Percentiles rank a stretch among this genome's conserved stretches.
Conservation (phyloP, 176 grass and related monocot genomes). For the Cocos nucifera region DNA sequence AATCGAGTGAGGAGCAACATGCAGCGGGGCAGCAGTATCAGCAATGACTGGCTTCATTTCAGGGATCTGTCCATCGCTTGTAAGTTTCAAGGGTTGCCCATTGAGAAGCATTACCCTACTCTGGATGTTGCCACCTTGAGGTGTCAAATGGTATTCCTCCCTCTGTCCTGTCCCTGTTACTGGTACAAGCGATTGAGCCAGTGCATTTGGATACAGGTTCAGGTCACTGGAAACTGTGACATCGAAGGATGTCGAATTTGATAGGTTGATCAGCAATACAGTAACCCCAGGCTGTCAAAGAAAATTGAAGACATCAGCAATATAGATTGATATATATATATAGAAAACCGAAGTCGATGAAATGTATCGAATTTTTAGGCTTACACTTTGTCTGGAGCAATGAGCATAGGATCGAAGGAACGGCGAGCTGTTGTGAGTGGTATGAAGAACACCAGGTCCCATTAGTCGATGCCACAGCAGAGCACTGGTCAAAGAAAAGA, state of each 20-base stretch:
- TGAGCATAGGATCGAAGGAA: conserved; percentile 52
- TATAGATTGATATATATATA: neutral
- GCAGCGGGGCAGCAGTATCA: conserved; percentile 18
- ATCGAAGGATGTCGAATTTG: conserved; percentile 41
- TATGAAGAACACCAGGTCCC: conserved; percentile 34
- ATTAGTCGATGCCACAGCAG: conserved; percentile 48
- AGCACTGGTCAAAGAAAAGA: conserved; percentile 20
- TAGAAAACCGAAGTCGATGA: neutral
- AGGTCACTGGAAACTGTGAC: conserved; percentile 31
- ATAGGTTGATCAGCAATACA: conserved; percentile 49
- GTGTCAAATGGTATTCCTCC: conserved; percentile 50
- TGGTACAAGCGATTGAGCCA: neutral
- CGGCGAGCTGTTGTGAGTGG: conserved; percentile 7
- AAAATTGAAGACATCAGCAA: no score
- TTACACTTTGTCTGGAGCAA: conserved; percentile 42
- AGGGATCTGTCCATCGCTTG: conserved; percentile 26
- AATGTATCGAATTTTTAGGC: neutral
- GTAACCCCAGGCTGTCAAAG: conserved; percentile 31
- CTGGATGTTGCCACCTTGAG: conserved; percentile 33
- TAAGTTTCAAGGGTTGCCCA: conserved; percentile 28
- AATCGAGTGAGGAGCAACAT: conserved; percentile 26
- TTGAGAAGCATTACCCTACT: conserved; percentile 46
- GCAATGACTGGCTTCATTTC: conserved; percentile 23
- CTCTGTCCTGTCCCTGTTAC: conserved; percentile 12
- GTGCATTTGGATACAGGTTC: conserved; percentile 18